phyloP scores from a whole-genome alignment of 106 monocot species.

The Dioscorea dumetorum region DNA sequence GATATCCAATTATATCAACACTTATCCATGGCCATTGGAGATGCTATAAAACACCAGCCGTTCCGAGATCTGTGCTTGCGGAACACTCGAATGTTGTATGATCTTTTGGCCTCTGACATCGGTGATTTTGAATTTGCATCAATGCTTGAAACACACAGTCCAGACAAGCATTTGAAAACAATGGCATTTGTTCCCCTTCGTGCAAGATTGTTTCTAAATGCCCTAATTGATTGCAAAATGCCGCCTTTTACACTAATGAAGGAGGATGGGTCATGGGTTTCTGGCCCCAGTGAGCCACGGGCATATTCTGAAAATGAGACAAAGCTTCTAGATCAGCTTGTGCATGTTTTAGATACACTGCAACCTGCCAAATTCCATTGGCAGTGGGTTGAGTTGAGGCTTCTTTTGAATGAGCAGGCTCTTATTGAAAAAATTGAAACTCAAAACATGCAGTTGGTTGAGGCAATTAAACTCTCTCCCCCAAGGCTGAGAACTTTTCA shows the following conservation, averaged over 20 bases:
- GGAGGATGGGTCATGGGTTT: conserved; percentile 67
- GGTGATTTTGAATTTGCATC: conserved; percentile 87
- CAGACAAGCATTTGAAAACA: conserved; percentile 66
- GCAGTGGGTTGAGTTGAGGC: conserved; percentile 95
- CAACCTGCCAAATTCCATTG: conserved; percentile 99
- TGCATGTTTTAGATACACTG: conserved; percentile 81
- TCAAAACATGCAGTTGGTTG: conserved; percentile 67
- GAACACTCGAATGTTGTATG: conserved; percentile 55
- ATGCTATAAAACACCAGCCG: conserved; percentile 76
- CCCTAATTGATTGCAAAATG: conserved; percentile 80
- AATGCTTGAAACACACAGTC: conserved; percentile 73
- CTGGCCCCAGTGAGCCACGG: conserved; percentile 39
- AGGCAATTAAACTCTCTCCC: conserved; percentile 71
- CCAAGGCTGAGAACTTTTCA: conserved; percentile 59
- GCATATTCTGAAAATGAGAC: conserved; percentile 44
- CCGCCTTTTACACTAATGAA: conserved; percentile 47
- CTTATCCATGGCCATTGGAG: conserved; percentile 58
- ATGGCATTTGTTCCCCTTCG: conserved; percentile 87
- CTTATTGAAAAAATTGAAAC: conserved; percentile 76
- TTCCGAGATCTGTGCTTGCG: conserved; percentile 77
- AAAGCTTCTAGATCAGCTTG: conserved; percentile 67
- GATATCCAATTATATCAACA: conserved; percentile 68
- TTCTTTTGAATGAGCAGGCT: conserved; percentile 92
- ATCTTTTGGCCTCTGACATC: conserved; percentile 60
- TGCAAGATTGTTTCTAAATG: conserved; percentile 79